These are phyloP conservation scores for Lactifluus echinatus DNA, from an alignment of 768 basidiomycete genomes.

Conservation along the genomic window DNA sequence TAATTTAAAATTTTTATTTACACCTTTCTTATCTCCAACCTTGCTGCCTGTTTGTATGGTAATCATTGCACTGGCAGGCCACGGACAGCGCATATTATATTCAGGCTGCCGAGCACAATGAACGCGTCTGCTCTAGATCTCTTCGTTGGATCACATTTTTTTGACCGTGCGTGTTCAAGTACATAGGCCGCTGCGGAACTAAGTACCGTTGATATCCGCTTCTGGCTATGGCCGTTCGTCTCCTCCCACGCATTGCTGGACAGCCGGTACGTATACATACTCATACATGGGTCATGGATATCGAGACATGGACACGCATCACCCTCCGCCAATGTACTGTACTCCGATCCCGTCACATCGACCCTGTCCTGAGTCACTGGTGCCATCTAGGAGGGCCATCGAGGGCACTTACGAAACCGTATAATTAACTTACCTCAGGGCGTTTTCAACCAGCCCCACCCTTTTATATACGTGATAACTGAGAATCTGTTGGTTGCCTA, in stretches of 20 bases:
- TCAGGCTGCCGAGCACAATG: not conserved
- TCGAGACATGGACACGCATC: too few species aligned
- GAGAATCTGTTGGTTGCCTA: not conserved
- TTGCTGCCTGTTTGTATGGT: not conserved
- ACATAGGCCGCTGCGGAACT: not conserved
- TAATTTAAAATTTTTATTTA: not conserved
- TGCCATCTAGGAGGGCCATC: not conserved
- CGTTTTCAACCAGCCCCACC: not conserved
- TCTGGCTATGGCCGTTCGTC: not conserved
- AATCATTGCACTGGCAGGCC: too few species aligned
- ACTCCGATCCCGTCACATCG: not conserved
- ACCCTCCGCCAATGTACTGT: not conserved
- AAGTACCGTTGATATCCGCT: not conserved
- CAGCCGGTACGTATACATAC: too few species aligned
- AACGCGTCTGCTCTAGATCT: not conserved
- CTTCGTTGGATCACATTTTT: too few species aligned
- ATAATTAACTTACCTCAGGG: not conserved
- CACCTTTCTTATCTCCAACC: not conserved
- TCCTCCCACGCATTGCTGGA: not conserved
- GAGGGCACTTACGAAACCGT: not conserved
- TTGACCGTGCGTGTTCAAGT: not conserved
- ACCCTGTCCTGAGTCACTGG: not conserved
- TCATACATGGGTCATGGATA: too few species aligned
- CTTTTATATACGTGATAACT: not conserved
- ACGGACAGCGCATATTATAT: not conserved